Percentiles rank a stretch among this genome's conserved stretches.
These are phyloP conservation scores for Orbilia ellipsospora DNA, from an alignment of 2,329 filamentous ascomycete genomes.

Conservation along the genomic window DNA sequence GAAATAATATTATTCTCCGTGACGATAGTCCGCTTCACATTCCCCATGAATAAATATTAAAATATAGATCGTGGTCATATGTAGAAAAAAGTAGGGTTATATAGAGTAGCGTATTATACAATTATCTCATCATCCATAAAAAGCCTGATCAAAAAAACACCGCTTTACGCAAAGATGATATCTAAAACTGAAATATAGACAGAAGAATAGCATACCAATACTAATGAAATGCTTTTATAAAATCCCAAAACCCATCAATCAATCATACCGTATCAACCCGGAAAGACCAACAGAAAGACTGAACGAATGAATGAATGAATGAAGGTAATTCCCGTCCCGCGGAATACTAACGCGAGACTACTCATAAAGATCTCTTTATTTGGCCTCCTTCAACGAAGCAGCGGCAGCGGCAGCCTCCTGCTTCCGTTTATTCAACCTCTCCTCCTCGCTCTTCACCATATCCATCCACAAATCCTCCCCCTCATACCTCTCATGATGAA, in stretches of 20 bases:
- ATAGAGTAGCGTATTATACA: constrained; percentile 49
- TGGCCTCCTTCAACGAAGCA: constrained; percentile 12
- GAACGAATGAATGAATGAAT: constrained; percentile 2
- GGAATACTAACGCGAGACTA: constrained; percentile 17
- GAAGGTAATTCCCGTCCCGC: constrained; percentile 12
- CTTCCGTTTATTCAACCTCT: constrained; percentile 55
- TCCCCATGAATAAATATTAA: too few relatives aligned
- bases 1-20: too few relatives aligned
- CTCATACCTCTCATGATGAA: constrained; percentile 86
- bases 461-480: constrained; percentile 89
- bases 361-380: constrained; percentile 6
- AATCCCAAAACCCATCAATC: too few relatives aligned
- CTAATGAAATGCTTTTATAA: constrained; percentile 7
- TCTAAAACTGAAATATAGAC: constrained; percentile 3
- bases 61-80: too few relatives aligned
- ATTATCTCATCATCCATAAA: background rate
- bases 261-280: too few relatives aligned
- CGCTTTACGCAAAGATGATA: background rate
- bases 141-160: constrained; percentile 14
- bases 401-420: constrained; percentile 42
- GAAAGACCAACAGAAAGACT: background rate
- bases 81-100: background rate
- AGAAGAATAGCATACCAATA: constrained; percentile 5
- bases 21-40: too few relatives aligned
- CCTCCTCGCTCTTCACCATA: constrained; percentile 59